Evolutionary conservation across 495 filamentous ascomycete species (phyloP), one percentile per base, ranked within the genome.

Genomic region (Bacidia rubella): DNA sequence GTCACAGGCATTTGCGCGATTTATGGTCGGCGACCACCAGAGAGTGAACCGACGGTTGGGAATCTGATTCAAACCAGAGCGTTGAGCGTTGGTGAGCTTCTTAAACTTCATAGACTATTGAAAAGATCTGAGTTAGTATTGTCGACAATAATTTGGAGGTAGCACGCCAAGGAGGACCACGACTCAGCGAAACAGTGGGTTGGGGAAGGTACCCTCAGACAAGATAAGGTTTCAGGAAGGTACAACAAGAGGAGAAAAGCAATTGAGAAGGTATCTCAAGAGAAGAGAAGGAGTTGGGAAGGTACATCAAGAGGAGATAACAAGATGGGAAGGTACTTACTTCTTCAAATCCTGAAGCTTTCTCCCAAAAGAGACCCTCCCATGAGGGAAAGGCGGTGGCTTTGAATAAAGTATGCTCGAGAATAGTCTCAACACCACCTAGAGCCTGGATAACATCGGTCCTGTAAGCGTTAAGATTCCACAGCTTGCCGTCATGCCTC

Each of bases 351-450:
- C n/a, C n/a, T n/a, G n/a, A 78, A 44, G 87, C 89, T 54, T 85
- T 85, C 63, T 97, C 93, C 93, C 93, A 99, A 67, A 99, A 99
- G 20, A 99, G 75, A 62, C 93, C 93, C 66, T 99, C 93, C 92
- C 93, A 99, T 2, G 87, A 94, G 21, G 92, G 90, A 68, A 99
- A 99, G 46, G 90, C 93, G 1, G 93, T 99, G 5, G 93, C 93
- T 65, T 96, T 96, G 81, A 99, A 99, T 9, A 99, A 68, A 0
- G 92, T 97, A 63, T 99, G 92, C 65, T 99, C 93, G 10, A 99
- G 76, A 63, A 99, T 99, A 1, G 93, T 97, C 64, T 99, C 93
- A n/a, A 99, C 93, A 82, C 93, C 93, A 63, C 93, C 93, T 52
- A 99, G 75, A 0, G 92, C 90, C 65, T 99, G 93, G 54, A 99